Evolutionary conservation across 495 filamentous ascomycete genomes (phyloP).

Genomic region (Penicillium tannophilum): DNA sequence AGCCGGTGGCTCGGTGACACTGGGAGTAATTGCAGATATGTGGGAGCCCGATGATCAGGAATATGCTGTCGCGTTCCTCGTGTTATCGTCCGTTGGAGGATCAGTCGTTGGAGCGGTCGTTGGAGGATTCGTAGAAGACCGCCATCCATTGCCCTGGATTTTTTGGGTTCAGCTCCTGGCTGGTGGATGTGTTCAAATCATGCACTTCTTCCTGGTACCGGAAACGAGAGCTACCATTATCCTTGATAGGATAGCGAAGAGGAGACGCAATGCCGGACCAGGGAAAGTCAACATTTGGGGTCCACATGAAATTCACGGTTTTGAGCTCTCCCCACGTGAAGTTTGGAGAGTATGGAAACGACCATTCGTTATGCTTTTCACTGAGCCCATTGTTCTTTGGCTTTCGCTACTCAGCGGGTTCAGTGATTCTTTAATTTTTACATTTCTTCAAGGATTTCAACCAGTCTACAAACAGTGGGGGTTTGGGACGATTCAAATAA

Average conservation of each 20-base stretch:
- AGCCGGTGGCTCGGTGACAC: conserved; percentile 78
- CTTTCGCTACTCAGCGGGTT: conserved; percentile 75
- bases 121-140: conserved; percentile 74
- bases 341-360: conserved; percentile 55
- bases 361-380: conserved; percentile 77
- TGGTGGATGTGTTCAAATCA: conserved; percentile 63
- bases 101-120: conserved; percentile 77
- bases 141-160: conserved; percentile 72
- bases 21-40: conserved; percentile 83
- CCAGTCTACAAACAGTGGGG: conserved; percentile 68
- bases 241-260: conserved; percentile 66
- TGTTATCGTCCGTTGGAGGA: conserved; percentile 74
- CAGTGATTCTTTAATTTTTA: conserved; percentile 80
- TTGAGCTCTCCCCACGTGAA: conserved; percentile 54
- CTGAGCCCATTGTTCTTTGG: conserved; percentile 73
- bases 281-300: conserved; percentile 22
- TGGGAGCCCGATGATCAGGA: conserved; percentile 70
- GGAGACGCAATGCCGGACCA: conserved; percentile 61
- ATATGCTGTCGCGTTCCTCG: conserved; percentile 69
- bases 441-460: conserved; percentile 68
- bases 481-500: conserved; percentile 57
- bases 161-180: conserved; percentile 83
- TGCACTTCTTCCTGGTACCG: conserved; percentile 63
- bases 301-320: conserved; percentile 41
- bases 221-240: conserved; percentile 70